These are phyloP conservation scores for Boechera divaricarpa DNA, from an alignment of 345 rosid genomes.

Conservation along the genomic window DNA sequence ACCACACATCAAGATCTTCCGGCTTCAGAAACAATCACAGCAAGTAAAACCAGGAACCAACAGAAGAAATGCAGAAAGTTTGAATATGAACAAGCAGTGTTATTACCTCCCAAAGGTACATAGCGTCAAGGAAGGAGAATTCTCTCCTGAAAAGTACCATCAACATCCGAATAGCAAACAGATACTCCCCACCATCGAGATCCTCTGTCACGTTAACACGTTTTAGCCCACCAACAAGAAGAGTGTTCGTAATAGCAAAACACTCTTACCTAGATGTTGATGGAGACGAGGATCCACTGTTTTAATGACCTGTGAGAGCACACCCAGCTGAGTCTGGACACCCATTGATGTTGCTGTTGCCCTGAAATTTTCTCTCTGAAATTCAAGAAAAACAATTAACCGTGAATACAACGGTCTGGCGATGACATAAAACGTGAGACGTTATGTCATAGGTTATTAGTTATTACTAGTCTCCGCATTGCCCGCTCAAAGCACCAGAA, in stretches of 20 bases:
- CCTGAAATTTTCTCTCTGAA: conserved; percentile 92
- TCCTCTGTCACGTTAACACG: conserved; percentile 61
- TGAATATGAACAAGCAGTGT: conserved; percentile 3
- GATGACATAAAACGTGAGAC: conserved; percentile 20
- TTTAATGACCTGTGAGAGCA: conserved; percentile 83
- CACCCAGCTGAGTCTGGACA: conserved; percentile 84
- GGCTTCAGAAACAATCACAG: conserved; percentile 9
- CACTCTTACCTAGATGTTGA: conserved; percentile 78
- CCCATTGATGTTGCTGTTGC: conserved; percentile 74
- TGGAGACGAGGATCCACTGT: conserved; percentile 93
- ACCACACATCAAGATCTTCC: conserved; percentile 3
- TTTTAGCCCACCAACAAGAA: conserved; percentile 23
- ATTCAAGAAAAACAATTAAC: conserved; percentile 32
- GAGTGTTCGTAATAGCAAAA: conserved; percentile 14
- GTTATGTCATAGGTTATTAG: conserved; percentile 21
- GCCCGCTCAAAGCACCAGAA: conserved; percentile 96
- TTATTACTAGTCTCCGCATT: conserved; percentile 83
- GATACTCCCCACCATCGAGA: conserved; percentile 89
- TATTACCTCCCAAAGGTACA: conserved; percentile 98
- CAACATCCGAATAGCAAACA: conserved; percentile 94
- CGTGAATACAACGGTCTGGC: conserved; percentile 1
- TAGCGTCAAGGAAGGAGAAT: conserved; percentile 79
- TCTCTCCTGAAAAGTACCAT: conserved; percentile 99
- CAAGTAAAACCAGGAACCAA: conserved; percentile 21
- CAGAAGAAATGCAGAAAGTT: background rate